phyloP scores from a whole-genome alignment of 805 yeast genomes.

The Babjeviella inositovora region DNA sequence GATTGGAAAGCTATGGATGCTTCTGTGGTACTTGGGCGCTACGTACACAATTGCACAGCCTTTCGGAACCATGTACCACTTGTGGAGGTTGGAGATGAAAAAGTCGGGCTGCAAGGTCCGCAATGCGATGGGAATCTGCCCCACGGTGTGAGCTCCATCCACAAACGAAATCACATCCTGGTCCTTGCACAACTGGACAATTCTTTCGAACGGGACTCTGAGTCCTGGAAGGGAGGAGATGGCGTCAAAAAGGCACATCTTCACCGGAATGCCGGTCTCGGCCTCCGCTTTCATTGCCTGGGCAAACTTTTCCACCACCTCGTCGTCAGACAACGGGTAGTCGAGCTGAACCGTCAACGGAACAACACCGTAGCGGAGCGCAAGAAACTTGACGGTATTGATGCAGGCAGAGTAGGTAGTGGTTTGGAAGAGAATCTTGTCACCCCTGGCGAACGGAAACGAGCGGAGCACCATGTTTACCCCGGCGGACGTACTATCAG shows the following conservation, averaged over 20 bases:
- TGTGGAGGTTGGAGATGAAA: conserved; percentile 46
- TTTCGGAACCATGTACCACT: conserved; percentile 48
- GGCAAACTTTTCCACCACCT: conserved; percentile 9
- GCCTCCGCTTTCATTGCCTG: conserved; percentile 6
- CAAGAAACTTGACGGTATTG: conserved; percentile 21
- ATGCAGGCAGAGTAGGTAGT: conserved; percentile 41
- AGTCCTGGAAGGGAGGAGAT: conserved; percentile 53
- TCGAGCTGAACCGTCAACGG: conserved; percentile 5
- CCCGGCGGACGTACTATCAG: conserved; percentile 44
- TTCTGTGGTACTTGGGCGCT: conserved; percentile 26
- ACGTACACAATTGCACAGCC: conserved; percentile 47
- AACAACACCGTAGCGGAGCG: conserved; percentile 11
- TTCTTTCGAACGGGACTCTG: conserved; percentile 32
- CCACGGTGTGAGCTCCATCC: conserved; percentile 65
- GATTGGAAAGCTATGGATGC: conserved; percentile 40
- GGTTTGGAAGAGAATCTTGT: conserved; percentile 28
- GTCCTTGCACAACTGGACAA: conserved; percentile 26
- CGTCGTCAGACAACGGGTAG: conserved; percentile 2
- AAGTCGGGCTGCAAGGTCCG: conserved; percentile 37
- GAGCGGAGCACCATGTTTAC: conserved; percentile 41
- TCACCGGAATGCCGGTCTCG: conserved; percentile 8
- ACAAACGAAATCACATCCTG: conserved; percentile 34
- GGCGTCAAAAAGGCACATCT: conserved; percentile 35
- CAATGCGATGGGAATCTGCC: conserved; percentile 28
- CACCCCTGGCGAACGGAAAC: conserved; percentile 31